phyloP scores from a whole-genome alignment of 164 flowering plant species.

The Stephania cephalantha region DNA sequence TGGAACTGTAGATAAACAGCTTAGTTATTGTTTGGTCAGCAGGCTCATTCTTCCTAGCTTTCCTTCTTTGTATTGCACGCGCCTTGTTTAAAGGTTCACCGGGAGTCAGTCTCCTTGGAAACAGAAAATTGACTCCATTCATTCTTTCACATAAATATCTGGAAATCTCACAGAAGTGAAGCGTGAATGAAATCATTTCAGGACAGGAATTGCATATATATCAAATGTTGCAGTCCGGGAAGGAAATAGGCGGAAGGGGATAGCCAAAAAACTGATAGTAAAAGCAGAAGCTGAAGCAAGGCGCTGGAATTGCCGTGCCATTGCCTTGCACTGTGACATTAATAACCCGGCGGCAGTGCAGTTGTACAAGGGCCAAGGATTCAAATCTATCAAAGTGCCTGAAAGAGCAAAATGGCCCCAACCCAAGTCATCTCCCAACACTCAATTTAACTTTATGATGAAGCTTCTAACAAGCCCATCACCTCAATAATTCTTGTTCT shows the following conservation, averaged over 20 bases:
- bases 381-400: conserved; percentile 74
- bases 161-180: conserved; percentile 5
- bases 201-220: conserved; percentile 90
- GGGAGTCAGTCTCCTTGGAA: too few relatives aligned
- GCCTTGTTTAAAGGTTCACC: too few relatives aligned
- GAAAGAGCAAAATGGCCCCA: conserved; percentile 90
- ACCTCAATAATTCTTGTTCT: not conserved
- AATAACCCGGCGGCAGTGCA: conserved; percentile 65
- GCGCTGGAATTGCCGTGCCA: conserved; percentile 84
- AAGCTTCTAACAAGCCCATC: conserved; percentile 49
- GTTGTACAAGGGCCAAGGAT: conserved; percentile 72
- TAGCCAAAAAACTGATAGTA: conserved; percentile 64
- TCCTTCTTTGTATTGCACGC: too few relatives aligned
- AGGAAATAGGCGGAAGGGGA: conserved; percentile 72
- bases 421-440: conserved; percentile 67
- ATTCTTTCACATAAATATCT: too few relatives aligned
- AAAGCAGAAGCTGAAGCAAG: conserved; percentile 80
- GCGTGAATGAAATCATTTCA: conserved; percentile 23
- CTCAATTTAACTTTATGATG: conserved; percentile 85
- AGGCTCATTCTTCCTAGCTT: too few relatives aligned
- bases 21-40: too few relatives aligned
- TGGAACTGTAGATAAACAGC: too few relatives aligned
- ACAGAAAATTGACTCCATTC: too few relatives aligned
- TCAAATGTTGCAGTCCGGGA: conserved; percentile 94
- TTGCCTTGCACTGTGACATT: conserved; percentile 80